Evolutionary conservation across 768 basidiomycete genomes (phyloP), one percentile per base, ranked within the genome.

Genomic region (Tylopilus subfusipes): DNA sequence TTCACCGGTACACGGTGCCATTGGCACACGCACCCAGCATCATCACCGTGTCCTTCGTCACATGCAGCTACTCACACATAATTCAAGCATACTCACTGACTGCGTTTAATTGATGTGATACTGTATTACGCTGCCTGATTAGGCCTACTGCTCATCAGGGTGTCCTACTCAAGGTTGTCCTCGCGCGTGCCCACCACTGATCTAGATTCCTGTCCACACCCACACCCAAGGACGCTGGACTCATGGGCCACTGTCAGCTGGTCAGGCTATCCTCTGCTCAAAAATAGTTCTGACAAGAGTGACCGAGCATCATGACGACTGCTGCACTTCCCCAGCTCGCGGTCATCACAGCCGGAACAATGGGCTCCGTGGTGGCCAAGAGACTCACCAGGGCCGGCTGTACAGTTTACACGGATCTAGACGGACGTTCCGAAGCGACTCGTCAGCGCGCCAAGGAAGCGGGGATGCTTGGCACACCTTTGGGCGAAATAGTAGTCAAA

Each of bases 301-400:
- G 59, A 39, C 53, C 36, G 55, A 55, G 52, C 55, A 52, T 30
- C 53, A 64, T 72, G 66, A 49, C 31, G 10, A 19, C 54, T 19
- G 12, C 22, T 12, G 14, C 44, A 38, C 34, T 10, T 4, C 65
- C 65, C 55, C 69, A 63, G 30, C 67, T 84, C 50, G 78, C 77
- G 29, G 69, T 84, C 21, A 68, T 85, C 54, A 76, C 82, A 31
- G 76, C 82, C 10, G 83, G 83, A 18, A 76, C 75, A 3, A 86
- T 84, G 85, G 83, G 82, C 25, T 70, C 82, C 6, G 83, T 74
- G 19, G 77, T 86, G 29, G 83, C 75, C 18, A 73, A 67, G 30
- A 75, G 73, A 25, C 71, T 85, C 33, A 72, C 73, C 2, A 60
- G 68, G 21, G 70, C 74, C n/a, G 79, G 82, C 25, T 77, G 76